These are phyloP conservation scores for Tuber indicum DNA, from an alignment of 495 filamentous ascomycete genomes.

Conservation along the genomic window DNA sequence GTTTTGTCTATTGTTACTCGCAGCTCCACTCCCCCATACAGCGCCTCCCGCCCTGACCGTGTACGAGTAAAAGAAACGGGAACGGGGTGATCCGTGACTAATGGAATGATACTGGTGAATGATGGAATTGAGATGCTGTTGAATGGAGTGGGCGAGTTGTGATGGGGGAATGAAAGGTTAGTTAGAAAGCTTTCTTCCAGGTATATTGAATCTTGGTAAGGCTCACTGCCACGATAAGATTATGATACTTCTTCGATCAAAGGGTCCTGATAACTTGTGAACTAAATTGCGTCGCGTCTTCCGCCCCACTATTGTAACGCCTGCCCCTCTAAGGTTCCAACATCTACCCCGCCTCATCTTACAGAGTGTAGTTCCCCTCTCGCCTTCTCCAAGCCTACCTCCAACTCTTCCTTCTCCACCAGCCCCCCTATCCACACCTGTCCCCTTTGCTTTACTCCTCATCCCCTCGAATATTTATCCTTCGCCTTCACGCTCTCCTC, in stretches of 20 bases:
- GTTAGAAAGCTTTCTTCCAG: not conserved
- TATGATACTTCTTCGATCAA: not conserved
- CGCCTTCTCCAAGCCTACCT: not conserved
- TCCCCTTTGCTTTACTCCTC: not conserved
- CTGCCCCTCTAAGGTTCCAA: not conserved
- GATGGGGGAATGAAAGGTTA: not conserved
- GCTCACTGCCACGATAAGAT: not conserved
- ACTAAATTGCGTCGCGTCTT: not conserved
- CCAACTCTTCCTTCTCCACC: not conserved
- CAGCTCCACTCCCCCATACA: not conserved
- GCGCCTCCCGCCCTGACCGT: not conserved
- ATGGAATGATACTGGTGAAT: not conserved
- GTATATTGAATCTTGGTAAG: not conserved
- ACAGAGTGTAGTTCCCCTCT: not conserved
- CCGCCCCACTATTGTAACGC: not conserved
- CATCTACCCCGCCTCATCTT: conserved; percentile 4
- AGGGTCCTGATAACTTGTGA: not conserved
- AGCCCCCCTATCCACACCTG: not conserved
- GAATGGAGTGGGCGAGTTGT: not conserved
- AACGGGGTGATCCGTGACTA: not conserved
- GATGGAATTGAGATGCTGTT: not conserved
- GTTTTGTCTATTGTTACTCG: not conserved
- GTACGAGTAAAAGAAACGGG: not conserved
- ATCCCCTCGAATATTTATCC: not conserved
- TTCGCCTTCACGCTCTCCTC: not conserved